Conservation (phyloP, 163 green algal species). For the Scenedesmus sp. region DNA sequence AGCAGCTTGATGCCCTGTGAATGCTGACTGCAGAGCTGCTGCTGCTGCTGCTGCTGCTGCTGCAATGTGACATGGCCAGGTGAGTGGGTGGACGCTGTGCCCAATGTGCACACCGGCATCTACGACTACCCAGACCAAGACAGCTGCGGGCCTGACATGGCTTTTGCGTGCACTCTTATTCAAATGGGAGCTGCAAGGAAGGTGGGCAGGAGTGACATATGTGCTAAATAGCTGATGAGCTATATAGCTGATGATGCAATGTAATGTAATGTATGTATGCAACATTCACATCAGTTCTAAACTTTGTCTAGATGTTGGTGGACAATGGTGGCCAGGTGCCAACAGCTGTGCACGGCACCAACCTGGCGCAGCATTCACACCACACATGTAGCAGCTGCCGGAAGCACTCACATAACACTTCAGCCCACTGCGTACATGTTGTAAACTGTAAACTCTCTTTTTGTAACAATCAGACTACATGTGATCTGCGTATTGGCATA, state of each 20-base stretch:
- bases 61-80: neutral
- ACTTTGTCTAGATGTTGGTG: no score
- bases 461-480: no score
- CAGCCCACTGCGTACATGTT: no score
- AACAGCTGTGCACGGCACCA: no score
- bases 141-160: slow-evolving; percentile 39
- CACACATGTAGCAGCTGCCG: no score
- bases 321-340: no score
- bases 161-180: slow-evolving; percentile 35
- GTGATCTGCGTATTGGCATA: neutral
- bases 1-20: neutral
- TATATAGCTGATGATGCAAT: no score
- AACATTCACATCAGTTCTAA: no score
- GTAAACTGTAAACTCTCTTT: no score
- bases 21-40: neutral
- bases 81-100: slow-evolving; percentile 1
- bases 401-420: no score
- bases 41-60: neutral
- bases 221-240: neutral
- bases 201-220: neutral
- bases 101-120: slow-evolving; percentile 10
- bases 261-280: no score
- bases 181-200: neutral
- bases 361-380: no score
- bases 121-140: slow-evolving; percentile 19